Evolutionary conservation across 75 land plant species (phyloP), one percentile per base, ranked within the genome.

Genomic region (Pinus tabuliformis): DNA sequence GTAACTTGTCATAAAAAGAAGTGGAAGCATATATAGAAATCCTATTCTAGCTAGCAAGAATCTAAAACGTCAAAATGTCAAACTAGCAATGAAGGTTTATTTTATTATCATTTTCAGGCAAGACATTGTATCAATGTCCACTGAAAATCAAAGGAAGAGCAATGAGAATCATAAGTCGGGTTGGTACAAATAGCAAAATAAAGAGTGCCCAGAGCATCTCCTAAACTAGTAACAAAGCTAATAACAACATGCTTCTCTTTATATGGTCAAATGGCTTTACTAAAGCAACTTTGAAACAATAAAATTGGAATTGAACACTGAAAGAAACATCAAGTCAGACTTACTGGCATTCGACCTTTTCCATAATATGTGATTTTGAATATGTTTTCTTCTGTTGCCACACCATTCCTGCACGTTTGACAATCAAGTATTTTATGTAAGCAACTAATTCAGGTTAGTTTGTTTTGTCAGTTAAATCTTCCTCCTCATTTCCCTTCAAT

Each of bases 281-380:
- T 64, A 64, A 9, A 33, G 39, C 39, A 28, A 30, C 49, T 66
- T 37, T 20, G 42, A 42, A 3, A 68, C 9, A 6, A 18, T 28
- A 20, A 16, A 39, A 7, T 73, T 21, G 37, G 11, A 24, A 76
- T 6, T 22, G 73, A 66, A n/a, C 54, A 49, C 54, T 39, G 24
- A 37, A 68, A 20, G 24, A 20, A 68, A 3, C 13, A 68, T 68
- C 37, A 30, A n/a, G 20, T 28, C 58, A 33, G 61, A 59, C 81
- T 89, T 81, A 88, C 96, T 8, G 97, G 97, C 97, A 94, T 94
- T 79, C 97, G 82, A 74, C 89, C 92, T 63, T 94, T 92, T 52
- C 97, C 97, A 57, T 75, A 80, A 70, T 94, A 94, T 62, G 92
- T 92, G 11, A 90, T 76, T 33, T 79, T 75, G 77, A 84, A 92